A percentile compares a stretch with the other conserved stretches of the same genome.
These are phyloP conservation scores for Cystobasidium ongulense DNA, from an alignment of 768 basidiomycete species.

Conservation along the genomic window DNA sequence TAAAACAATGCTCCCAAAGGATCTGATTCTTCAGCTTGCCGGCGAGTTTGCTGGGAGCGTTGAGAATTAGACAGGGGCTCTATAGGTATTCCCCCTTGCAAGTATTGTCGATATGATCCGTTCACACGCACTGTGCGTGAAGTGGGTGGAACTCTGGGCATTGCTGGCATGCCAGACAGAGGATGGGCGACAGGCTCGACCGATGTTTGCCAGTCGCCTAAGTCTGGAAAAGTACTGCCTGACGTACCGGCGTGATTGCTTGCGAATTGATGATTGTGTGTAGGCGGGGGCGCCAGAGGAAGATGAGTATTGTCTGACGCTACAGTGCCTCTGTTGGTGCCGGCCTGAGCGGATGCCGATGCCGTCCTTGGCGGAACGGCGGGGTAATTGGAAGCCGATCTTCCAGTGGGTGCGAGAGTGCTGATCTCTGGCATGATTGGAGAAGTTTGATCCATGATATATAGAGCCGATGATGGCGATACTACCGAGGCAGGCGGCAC, in stretches of 20 bases:
- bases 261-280: not conserved
- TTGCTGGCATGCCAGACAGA: not conserved
- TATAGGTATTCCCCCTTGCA: not conserved
- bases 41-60: not conserved
- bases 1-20: conserved; percentile 18
- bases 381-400: not conserved
- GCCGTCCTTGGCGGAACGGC: not conserved
- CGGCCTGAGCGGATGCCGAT: not conserved
- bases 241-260: not conserved
- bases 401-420: not conserved
- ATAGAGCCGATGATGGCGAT: not conserved
- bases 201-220: conserved; percentile 11
- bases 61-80: not conserved
- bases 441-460: conserved; percentile 5
- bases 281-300: not conserved
- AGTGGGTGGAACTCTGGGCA: not conserved
- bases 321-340: not conserved
- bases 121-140: not conserved
- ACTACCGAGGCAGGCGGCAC: not conserved
- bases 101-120: not conserved
- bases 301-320: not conserved
- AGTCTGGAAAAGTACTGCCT: not conserved
- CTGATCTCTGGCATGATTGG: not conserved
- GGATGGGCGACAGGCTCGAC: not conserved
- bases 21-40: not conserved